Evolutionary conservation across 2,329 filamentous ascomycete species (phyloP), one percentile per base, ranked within the genome.

Genomic region (Diaporthe nobilis): DNA sequence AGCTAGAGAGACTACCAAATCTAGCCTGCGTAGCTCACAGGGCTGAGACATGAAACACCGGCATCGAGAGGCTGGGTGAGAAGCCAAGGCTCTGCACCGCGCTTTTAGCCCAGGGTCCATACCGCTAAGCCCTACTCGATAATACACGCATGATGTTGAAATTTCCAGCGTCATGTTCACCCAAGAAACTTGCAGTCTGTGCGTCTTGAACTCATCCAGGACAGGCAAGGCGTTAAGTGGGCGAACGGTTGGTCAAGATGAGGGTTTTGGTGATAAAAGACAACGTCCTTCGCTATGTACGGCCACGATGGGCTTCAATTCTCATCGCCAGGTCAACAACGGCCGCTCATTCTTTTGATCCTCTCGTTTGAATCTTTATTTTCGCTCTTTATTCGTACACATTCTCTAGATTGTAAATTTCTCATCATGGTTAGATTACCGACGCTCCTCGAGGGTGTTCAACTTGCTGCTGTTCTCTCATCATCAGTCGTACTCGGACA

Each of bases 41-140:
- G 28, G 61, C 61, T 51, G 28, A 67, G 61, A 49, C 6, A 47
- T 65, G 28, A 65, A 65, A 49, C 42, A 49, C 42, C 4, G 39
- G 61, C 39, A 47, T 34, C 13, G n/a, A 31, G 39, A 47, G 60
- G 39, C 39, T 31, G 39, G 37, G 39, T 28, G 13, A 6, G 34
- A 15, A 61, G 57, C 57, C 57, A 61, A 61, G 57, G 57, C 57
- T 22, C 12, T 15, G 22, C 57, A 17, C 4, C 53, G 39, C 25
- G 12, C 5, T n/a, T 65, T 28, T 39, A 61, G 10, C n/a, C 12
- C 58, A 42, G 37, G 58, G 58, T 25, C 20, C 34, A 6, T n/a
- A 44, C 37, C 58, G 37, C 58, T 63, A 63, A 63, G 58, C 39
- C 58, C 58, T 44, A 44, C n/a, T 42, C 20, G 2, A n/a, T 28